These are phyloP conservation scores for Coniosporium uncinatum DNA, from an alignment of 2,329 filamentous ascomycete species.

Conservation along the genomic window DNA sequence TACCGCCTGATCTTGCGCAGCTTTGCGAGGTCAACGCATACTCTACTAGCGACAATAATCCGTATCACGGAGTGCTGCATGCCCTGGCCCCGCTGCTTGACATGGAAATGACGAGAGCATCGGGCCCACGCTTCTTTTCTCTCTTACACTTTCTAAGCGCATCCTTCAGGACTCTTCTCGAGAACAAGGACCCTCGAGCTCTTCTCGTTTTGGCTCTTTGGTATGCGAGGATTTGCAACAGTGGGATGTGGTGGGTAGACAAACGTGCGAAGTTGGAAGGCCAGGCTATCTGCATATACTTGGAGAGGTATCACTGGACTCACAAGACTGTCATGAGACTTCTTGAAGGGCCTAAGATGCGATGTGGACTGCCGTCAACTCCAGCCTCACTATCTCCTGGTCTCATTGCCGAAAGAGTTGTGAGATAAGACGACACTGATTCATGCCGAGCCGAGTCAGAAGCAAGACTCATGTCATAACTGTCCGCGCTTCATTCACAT, in stretches of 20 bases:
- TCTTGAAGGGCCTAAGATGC: too few relatives aligned
- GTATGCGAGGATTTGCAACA: too few relatives aligned
- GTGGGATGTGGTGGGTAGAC: conserved; percentile 47
- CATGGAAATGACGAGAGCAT: conserved; percentile 28
- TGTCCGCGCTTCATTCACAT: too few relatives aligned
- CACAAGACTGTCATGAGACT: too few relatives aligned
- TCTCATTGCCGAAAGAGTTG: too few relatives aligned
- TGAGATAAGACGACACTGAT: too few relatives aligned
- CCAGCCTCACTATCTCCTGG: too few relatives aligned
- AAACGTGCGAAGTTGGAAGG: conserved; percentile 41
- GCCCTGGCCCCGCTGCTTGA: conserved; percentile 31
- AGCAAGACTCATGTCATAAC: too few relatives aligned
- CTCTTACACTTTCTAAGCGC: conserved; percentile 38
- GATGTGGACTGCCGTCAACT: too few relatives aligned
- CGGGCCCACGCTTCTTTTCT: too few relatives aligned
- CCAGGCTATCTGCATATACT: conserved; percentile 38
- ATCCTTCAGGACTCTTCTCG: conserved; percentile 37
- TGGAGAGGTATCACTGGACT: too few relatives aligned
- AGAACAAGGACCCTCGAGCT: conserved; percentile 44
- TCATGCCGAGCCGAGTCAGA: too few relatives aligned
- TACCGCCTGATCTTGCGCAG: background rate
- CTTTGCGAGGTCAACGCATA: background rate
- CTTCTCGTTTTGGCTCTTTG: conserved; percentile 51
- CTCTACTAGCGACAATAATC: background rate
- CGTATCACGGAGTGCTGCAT: conserved; percentile 10